Evolutionary conservation across 306 rosid species (phyloP).

Genomic region (Ormosia emarginata): DNA sequence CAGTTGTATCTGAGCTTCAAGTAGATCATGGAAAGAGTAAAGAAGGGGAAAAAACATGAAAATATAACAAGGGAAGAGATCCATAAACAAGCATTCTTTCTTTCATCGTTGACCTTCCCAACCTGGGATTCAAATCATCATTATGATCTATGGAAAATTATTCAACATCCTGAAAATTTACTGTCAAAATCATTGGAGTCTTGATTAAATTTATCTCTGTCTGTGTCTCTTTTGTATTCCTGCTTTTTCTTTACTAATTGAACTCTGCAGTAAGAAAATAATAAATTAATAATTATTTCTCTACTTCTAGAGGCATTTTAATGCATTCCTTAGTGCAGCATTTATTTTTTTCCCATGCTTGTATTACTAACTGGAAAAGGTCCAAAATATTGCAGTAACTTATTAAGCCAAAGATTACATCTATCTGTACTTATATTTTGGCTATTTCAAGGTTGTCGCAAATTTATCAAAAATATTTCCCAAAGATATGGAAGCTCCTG

Average conservation of each 20-base stretch:
- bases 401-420: conserved; percentile 23
- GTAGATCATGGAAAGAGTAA: background rate
- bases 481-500: conserved; percentile 87
- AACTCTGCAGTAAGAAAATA: background rate
- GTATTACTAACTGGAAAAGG: background rate
- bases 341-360: background rate
- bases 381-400: conserved; percentile 13
- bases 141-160: conserved; percentile 7
- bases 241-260: conserved; percentile 13
- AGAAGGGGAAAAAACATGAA: background rate
- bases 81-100: conserved; percentile 15
- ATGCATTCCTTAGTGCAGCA: conserved; percentile 17
- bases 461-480: conserved; percentile 68
- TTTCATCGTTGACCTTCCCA: background rate
- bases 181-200: background rate
- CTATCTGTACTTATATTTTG: conserved; percentile 22
- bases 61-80: conserved; percentile 4
- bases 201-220: background rate
- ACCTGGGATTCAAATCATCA: conserved; percentile 7
- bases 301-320: conserved; percentile 1
- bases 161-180: conserved; percentile 7
- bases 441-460: conserved; percentile 55
- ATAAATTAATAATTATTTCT: background rate
- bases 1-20: conserved; percentile 12
- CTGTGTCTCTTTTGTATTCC: background rate